Evolutionary conservation across 148 eudicot species (phyloP), one percentile per base, ranked within the genome.

Genomic region (Amaranthus hypochondriacus): DNA sequence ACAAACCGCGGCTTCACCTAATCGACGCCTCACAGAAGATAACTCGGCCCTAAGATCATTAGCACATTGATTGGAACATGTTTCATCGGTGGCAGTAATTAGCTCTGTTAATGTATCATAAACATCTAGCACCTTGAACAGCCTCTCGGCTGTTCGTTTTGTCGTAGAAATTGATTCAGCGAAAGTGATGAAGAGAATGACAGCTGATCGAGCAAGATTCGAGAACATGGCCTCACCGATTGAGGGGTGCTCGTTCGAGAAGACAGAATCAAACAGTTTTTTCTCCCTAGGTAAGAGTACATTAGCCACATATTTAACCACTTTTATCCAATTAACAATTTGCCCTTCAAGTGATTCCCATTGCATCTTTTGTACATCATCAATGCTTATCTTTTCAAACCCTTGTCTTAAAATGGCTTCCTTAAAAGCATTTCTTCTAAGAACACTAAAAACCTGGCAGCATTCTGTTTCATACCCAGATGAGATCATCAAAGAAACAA

Each of bases 91-190:
- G 0, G 82, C 73, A 1, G 77, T 59, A 21, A 63, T 56, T 0
- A 94, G 80, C 9, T 80, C 81, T 3, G 76, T 82, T 14, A 94
- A 70, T 7, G 92, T 75, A 53, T 91, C 98, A 67, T 86, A 86
- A 80, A 91, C 83, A 73, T 94, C 98, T 7, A 94, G 84, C 70
- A 85, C 89, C 69, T 85, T 94, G 79, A 94, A 94, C 12, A 94
- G 84, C 69, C 88, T 84, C 74, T 93, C 98, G 0, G 97, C 86
- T 0, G 90, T 82, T 3, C 89, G 83, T 59, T 84, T 84, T 6
- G 93, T 85, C 82, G 86, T 74, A 0, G 88, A 79, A 1, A 92
- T 79, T 4, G 90, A 92, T 71, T 88, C 97, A 0, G 87, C 96
- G 66, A 91, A 91, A 76, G 84, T 89, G 15, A 89, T 86, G 48